These are phyloP conservation scores for Pestalotiopsis sp. DNA, from an alignment of 2,329 filamentous ascomycete species.

Conservation along the genomic window DNA sequence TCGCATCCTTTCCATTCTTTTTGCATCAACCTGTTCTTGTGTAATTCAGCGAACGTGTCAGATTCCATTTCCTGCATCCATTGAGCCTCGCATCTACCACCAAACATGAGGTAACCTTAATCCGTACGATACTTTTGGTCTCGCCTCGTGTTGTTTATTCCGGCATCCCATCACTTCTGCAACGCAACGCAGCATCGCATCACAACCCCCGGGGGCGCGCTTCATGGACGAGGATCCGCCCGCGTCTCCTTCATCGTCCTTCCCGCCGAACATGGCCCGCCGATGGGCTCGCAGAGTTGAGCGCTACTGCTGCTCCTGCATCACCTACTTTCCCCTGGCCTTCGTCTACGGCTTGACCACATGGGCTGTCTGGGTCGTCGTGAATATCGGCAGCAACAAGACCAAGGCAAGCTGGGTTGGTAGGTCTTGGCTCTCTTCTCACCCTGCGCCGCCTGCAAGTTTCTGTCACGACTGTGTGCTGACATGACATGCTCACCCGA, in stretches of 20 bases:
- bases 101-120: neutral
- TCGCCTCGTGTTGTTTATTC: neutral
- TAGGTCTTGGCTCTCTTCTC: slow-evolving; percentile 35
- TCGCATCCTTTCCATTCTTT: neutral
- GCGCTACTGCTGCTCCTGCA: slow-evolving; percentile 78
- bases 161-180: neutral
- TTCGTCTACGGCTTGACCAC: slow-evolving; percentile 91
- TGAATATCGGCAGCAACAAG: slow-evolving; percentile 67
- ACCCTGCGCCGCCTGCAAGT: neutral
- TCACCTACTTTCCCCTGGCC: slow-evolving; percentile 82
- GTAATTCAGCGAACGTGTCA: neutral
- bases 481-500: neutral
- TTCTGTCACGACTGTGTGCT: neutral
- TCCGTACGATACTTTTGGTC: neutral
- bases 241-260: slow-evolving; percentile 24
- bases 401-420: slow-evolving; percentile 60
- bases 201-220: neutral
- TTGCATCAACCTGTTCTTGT: neutral
- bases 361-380: slow-evolving; percentile 90
- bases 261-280: slow-evolving; percentile 51
- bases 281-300: slow-evolving; percentile 73
- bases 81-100: neutral
- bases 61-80: neutral
- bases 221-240: slow-evolving; percentile 13
- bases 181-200: neutral